Conservation (phyloP, 805 yeast genomes). For the Cyberlindnera nakhonratchasimensis region DNA sequence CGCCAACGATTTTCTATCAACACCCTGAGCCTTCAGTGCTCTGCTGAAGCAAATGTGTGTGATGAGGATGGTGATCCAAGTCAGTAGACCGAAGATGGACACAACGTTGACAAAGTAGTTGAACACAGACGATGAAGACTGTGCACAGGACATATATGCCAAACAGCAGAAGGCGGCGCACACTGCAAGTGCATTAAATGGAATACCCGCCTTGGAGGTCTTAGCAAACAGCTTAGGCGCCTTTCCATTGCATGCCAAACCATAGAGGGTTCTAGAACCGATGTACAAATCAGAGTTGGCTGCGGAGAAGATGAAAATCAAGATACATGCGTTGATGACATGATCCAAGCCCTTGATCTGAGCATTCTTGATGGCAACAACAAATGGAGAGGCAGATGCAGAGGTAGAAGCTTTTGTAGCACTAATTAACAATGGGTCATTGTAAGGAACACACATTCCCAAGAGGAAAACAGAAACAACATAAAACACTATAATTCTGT, state of each 20-base stretch:
- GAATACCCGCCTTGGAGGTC: slow-evolving; percentile 58
- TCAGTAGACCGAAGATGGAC: slow-evolving; percentile 68
- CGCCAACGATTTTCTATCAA: slow-evolving; percentile 40
- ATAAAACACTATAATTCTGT: slow-evolving; percentile 65
- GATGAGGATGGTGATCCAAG: slow-evolving; percentile 69
- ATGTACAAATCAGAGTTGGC: slow-evolving; percentile 76
- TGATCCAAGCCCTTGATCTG: slow-evolving; percentile 65
- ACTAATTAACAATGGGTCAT: slow-evolving; percentile 44
- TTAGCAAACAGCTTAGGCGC: slow-evolving; percentile 67
- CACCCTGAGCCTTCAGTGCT: slow-evolving; percentile 67
- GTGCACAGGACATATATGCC: slow-evolving; percentile 67
- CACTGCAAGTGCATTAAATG: slow-evolving; percentile 51
- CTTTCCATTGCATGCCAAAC: slow-evolving; percentile 66
- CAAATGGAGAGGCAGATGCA: slow-evolving; percentile 82
- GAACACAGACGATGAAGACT: slow-evolving; percentile 55
- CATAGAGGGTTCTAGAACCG: slow-evolving; percentile 72
- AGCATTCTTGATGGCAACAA: slow-evolving; percentile 72
- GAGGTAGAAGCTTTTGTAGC: slow-evolving; percentile 47
- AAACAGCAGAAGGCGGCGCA: slow-evolving; percentile 53
- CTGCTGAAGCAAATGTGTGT: slow-evolving; percentile 63
- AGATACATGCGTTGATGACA: slow-evolving; percentile 72
- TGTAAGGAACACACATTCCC: slow-evolving; percentile 65
- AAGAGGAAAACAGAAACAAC: slow-evolving; percentile 55
- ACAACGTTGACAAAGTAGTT: slow-evolving; percentile 71
- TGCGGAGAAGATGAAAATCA: slow-evolving; percentile 77